Evolutionary conservation across 1,284 basidiomycete species (phyloP).

Genomic region (Thelephora terrestris): DNA sequence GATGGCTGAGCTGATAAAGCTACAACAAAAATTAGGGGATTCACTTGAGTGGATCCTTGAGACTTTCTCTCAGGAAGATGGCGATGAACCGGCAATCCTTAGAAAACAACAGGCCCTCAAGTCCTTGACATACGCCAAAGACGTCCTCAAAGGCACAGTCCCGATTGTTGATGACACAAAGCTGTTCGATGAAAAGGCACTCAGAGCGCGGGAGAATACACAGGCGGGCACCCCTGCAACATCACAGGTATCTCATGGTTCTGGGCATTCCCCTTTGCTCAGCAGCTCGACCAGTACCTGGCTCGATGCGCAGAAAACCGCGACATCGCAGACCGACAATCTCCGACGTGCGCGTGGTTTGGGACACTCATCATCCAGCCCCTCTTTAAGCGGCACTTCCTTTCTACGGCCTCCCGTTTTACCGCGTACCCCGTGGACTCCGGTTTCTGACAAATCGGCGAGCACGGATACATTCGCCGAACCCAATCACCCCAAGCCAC

Average conservation of each 20-base stretch:
- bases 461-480: slow-evolving; percentile 34
- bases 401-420: slow-evolving; percentile 7
- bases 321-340: neutral
- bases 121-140: slow-evolving; percentile 62
- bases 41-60: slow-evolving; percentile 65
- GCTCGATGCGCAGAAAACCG: neutral
- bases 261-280: neutral
- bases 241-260: neutral
- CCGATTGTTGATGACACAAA: slow-evolving; percentile 51
- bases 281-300: neutral
- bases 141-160: slow-evolving; percentile 49
- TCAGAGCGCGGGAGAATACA: slow-evolving; percentile 20
- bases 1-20: slow-evolving; percentile 35
- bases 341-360: neutral
- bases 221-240: slow-evolving; percentile 14
- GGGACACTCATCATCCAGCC: too few relatives aligned
- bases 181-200: slow-evolving; percentile 45
- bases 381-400: too few relatives aligned
- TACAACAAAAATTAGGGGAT: slow-evolving; percentile 54
- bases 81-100: slow-evolving; percentile 26
- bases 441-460: slow-evolving; percentile 22
- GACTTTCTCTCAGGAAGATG: slow-evolving; percentile 44
- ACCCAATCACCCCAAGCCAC: slow-evolving; percentile 9
- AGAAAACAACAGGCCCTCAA: slow-evolving; percentile 61
- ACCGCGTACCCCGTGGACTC: slow-evolving; percentile 10